Base-by-base conservation (phyloP, 2,329 filamentous ascomycete genomes). In the Phaeosphaeriaceae sp. region DNA sequence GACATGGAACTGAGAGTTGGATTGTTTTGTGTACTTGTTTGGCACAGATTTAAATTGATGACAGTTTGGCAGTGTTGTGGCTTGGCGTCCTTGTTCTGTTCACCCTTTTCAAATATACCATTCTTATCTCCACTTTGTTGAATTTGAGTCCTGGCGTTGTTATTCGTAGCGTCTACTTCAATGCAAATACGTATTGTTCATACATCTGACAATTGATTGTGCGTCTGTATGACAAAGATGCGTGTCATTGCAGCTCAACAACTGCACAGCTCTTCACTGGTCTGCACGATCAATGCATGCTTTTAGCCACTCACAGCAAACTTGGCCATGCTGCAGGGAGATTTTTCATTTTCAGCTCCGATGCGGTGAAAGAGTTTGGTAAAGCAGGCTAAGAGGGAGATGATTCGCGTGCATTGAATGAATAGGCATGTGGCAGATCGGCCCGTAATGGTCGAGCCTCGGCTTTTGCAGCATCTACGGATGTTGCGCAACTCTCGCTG, bases 361-460 rank as follows among this genome's bases (percentile, higher is more conserved):
- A 20, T 32, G 39, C 39, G 11, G 39, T n/a, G n/a, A n/a, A n/a
- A n/a, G n/a, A n/a, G n/a, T n/a, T n/a, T n/a, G n/a, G n/a, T 35
- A 28, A 32, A 32, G 39, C n/a, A 5, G 20, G 17, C 35, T 3
- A 6, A 18, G 16, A 9, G n/a, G 32, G 7, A 26, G 23, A 7
- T 11, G 2, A 20, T 35, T 35, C 47, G 49, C 46, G 50, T 51
- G 54, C 49, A 16, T 6, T 21, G 51, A 26, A 16, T 4, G 16
- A 13, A 15, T 29, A 15, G 32, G 34, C 17, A 30, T 21, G 29
- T 51, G 48, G 52, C 37, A 48, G 28, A 26, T 48, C 58, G 53
- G 52, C 47, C 48, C 54, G 51, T 36, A 32, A 32, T 33, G 47
- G 39, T 30, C 37, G 52, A 57, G 60, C 60, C 60, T 63, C 60